Base-by-base conservation (phyloP, 2,329 filamentous ascomycete species). In the Penicillium olsonii region DNA sequence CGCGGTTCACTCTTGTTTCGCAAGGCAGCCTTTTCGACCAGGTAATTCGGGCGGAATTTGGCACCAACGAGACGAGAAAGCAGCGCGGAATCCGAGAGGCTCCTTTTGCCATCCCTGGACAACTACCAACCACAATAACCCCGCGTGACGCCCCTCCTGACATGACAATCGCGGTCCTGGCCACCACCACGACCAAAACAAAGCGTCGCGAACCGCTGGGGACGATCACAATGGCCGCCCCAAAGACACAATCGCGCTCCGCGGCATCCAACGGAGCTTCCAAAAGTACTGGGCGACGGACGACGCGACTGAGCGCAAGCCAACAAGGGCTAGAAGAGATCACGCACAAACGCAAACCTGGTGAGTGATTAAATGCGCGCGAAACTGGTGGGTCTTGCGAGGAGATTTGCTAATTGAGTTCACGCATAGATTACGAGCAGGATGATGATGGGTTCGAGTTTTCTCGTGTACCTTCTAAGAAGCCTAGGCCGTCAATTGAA, bases 381-480 rank as follows among this genome's bases (percentile, higher is more conserved):
- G 18, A 48, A 1, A n/a, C 31, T 54, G 55, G 59, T 22, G 5
- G 31, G 8, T 15, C 12, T n/a, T n/a, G 14, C 7, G 12, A 31
- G 12, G 12, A 15, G 15, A 39, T 35, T 44, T 44, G 12, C 31
- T 51, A 42, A 50, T 47, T 37, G 26, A 22, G 35, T 50, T 50
- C 48, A 39, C 43, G 17, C 7, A 45, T 51, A 75, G 77, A 72
- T 54, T 87, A 86, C 61, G 86, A 89, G 61, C 87, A 92, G 68
- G 82, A 87, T 63, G 85, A 88, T 74, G 88, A 87, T 61, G 88
- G 88, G 55, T 92, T 92, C 61, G 77, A 84, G 50, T 92, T 91
- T 67, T 84, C 85, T 55, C 82, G 87, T 54, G 77, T 84, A 10
- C 88, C 88, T 65, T 74, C 82, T 63, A 77, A 78, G 53, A 90